phyloP scores from a whole-genome alignment of 768 basidiomycete species.

The Amanita muscaria region DNA sequence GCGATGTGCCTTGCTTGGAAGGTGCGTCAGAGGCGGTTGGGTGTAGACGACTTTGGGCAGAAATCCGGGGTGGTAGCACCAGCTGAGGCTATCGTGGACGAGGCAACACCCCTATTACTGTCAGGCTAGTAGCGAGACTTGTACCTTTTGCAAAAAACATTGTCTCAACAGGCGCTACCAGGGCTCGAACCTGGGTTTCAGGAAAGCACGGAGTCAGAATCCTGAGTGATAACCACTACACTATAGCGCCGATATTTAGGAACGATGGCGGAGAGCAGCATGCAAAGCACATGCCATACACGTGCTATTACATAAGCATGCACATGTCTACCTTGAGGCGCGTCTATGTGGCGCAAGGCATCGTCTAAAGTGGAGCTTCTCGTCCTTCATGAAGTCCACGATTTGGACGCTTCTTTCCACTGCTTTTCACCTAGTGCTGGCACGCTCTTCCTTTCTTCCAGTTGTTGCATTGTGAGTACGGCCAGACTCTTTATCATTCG shows the following conservation, averaged over 20 bases:
- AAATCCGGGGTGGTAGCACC: neutral
- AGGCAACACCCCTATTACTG: neutral
- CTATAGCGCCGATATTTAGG: conserved; percentile 16
- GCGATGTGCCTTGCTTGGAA: conserved; percentile 85
- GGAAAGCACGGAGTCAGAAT: conserved; percentile 17
- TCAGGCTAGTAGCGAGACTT: neutral
- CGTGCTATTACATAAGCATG: conserved; percentile 5
- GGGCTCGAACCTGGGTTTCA: conserved; percentile 16
- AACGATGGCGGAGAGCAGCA: no score
- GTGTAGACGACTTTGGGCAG: conserved; percentile 86
- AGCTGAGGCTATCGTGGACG: neutral
- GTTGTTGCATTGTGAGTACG: conserved; percentile 3
- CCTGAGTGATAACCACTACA: conserved; percentile 24
- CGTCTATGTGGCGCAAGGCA: neutral
- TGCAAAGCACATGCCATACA: neutral
- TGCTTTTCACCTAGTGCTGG: conserved; percentile 7
- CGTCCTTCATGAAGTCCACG: neutral
- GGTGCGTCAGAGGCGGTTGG: conserved; percentile 59
- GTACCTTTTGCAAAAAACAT: neutral
- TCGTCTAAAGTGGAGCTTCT: neutral
- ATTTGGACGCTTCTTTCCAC: conserved; percentile 1
- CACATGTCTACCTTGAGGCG: conserved; percentile 5
- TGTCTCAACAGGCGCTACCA: conserved; percentile 11
- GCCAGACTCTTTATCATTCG: neutral
- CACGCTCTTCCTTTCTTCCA: conserved; percentile 1